These are phyloP conservation scores for Notholithocarpus densiflorus DNA, from an alignment of 306 rosid species.

Conservation along the genomic window DNA sequence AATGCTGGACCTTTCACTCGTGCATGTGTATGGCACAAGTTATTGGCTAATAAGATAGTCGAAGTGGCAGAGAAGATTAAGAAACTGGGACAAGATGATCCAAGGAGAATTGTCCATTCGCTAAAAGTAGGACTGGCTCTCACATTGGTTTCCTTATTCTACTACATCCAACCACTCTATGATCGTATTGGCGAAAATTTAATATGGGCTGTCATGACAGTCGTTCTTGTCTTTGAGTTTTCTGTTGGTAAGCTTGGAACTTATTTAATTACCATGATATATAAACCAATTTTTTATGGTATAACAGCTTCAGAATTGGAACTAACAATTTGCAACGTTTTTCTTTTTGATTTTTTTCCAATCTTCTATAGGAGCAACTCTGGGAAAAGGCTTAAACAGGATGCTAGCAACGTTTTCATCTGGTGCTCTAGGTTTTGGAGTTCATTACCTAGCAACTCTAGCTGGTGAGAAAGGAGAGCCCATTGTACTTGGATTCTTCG, in stretches of 20 bases:
- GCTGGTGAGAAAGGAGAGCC: constrained; percentile 31
- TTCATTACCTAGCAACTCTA: constrained; percentile 26
- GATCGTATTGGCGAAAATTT: constrained; percentile 11
- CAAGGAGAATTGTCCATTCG: constrained; percentile 24
- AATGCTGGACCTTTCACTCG: background rate
- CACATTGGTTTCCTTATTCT: constrained; percentile 17
- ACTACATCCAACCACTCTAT: constrained; percentile 20
- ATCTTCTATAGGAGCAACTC: constrained; percentile 34
- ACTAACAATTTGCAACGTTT: too few relatives aligned
- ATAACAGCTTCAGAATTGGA: too few relatives aligned
- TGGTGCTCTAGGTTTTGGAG: constrained; percentile 33
- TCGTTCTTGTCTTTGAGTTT: constrained; percentile 23
- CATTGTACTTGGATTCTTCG: constrained; percentile 18
- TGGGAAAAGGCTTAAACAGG: constrained; percentile 40
- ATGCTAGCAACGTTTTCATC: constrained; percentile 32
- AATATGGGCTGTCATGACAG: constrained; percentile 31
- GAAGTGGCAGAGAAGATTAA: background rate
- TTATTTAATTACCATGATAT: too few relatives aligned
- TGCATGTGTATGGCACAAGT: background rate
- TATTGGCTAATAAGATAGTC: background rate
- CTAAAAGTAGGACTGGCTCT: constrained; percentile 33
- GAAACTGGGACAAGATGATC: constrained; percentile 33
- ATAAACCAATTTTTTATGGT: background rate
- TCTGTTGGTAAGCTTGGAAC: constrained; percentile 16
- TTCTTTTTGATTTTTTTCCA: background rate